These are phyloP conservation scores for Asterella californica DNA, from an alignment of 225 moss, liverwort and hornwort species.

Conservation along the genomic window DNA sequence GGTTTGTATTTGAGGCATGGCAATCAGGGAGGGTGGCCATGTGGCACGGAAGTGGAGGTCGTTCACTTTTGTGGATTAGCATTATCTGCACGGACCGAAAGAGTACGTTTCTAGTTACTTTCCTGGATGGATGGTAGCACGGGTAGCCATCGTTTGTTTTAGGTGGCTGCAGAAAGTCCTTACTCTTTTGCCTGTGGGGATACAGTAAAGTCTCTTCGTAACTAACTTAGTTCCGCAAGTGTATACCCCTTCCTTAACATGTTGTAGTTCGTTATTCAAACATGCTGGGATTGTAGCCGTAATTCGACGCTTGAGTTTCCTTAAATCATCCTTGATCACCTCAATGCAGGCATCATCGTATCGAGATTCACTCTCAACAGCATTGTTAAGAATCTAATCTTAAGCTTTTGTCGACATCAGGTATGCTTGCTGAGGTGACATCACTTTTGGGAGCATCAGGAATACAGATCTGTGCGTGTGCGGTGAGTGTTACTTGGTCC, in stretches of 20 bases:
- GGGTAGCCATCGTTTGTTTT: background rate
- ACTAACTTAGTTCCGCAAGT: background rate
- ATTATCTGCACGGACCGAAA: slow-evolving; percentile 88
- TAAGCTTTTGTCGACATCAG: slow-evolving; percentile 33
- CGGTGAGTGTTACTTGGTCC: slow-evolving; percentile 54
- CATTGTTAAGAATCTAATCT: background rate
- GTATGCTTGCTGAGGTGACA: slow-evolving; percentile 93
- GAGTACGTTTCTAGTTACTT: slow-evolving; percentile 39
- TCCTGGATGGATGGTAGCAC: background rate
- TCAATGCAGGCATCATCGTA: background rate
- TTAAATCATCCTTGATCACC: background rate
- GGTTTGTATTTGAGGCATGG: slow-evolving; percentile 81
- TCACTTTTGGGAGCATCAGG: slow-evolving; percentile 68
- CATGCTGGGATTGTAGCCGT: background rate
- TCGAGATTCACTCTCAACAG: no score
- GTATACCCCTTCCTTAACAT: background rate
- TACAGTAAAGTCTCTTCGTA: background rate
- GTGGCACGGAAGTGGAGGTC: slow-evolving; percentile 78
- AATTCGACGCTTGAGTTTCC: background rate
- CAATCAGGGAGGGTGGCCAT: slow-evolving; percentile 74
- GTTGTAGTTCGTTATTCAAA: no score
- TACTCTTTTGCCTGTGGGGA: background rate
- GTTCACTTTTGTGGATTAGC: slow-evolving; percentile 88
- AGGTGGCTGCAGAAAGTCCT: background rate
- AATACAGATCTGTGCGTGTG: slow-evolving; percentile 83